A percentile compares a stretch with the other conserved stretches of the same genome.
phyloP scores from a whole-genome alignment of 306 rosid genomes.

The Sicyos baderoa region DNA sequence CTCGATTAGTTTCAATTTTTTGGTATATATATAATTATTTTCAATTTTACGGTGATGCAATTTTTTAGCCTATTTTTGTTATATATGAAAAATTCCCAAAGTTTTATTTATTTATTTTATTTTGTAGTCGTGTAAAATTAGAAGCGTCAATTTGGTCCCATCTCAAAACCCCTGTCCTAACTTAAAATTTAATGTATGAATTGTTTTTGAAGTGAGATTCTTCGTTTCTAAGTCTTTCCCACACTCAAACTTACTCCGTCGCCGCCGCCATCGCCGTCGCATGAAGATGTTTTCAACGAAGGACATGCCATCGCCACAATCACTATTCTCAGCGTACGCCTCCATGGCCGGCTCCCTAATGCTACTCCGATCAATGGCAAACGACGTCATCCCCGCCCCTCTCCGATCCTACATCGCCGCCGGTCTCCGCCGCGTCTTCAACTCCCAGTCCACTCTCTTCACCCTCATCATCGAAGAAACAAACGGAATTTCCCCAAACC shows the following conservation, averaged over 20 bases:
- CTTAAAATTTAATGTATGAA: not conserved
- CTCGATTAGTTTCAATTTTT: too few species aligned
- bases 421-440: conserved; percentile 39
- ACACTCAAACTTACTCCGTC: too few species aligned
- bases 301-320: conserved; percentile 62
- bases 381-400: conserved; percentile 61
- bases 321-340: conserved; percentile 76
- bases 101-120: too few species aligned
- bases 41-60: too few species aligned
- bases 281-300: conserved; percentile 37
- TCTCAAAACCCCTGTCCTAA: too few species aligned
- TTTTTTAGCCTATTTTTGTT: too few species aligned
- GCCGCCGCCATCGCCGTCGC: not conserved
- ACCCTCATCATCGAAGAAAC: conserved; percentile 68
- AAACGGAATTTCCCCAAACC: conserved; percentile 45
- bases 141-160: too few species aligned
- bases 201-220: not conserved
- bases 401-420: conserved; percentile 39
- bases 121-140: too few species aligned
- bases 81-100: too few species aligned
- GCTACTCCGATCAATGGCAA: conserved; percentile 63
- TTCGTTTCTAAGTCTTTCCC: not conserved
- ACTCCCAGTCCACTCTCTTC: conserved; percentile 35
- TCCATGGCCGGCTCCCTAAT: conserved; percentile 69
- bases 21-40: too few species aligned